phyloP scores from a whole-genome alignment of 1,284 basidiomycete genomes.

The Irpex sp. region DNA sequence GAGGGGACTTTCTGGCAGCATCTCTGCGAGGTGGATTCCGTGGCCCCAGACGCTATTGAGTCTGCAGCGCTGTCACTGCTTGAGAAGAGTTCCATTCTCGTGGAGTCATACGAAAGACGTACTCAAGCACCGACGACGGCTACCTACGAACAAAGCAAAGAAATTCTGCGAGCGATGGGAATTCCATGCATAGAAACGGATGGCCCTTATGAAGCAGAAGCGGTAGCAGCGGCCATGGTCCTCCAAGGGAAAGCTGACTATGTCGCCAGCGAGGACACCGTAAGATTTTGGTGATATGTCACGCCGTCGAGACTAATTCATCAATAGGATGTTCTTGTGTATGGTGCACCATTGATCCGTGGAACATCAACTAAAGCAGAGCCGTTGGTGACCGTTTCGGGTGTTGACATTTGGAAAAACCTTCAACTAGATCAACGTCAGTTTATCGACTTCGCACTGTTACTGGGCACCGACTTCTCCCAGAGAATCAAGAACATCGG shows the following conservation, averaged over 20 bases:
- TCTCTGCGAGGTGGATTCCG: constrained; percentile 22
- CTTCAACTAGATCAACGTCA: constrained; percentile 52
- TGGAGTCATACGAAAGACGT: constrained; percentile 59
- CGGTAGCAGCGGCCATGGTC: constrained; percentile 74
- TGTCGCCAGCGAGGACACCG: constrained; percentile 86
- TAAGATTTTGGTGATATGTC: constrained; percentile 25
- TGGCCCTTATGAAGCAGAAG: constrained; percentile 79
- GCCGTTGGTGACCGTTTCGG: constrained; percentile 64
- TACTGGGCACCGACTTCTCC: constrained; percentile 88
- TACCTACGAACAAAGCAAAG: constrained; percentile 63
- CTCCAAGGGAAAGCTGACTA: constrained; percentile 72
- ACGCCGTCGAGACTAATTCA: not conserved
- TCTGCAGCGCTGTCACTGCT: constrained; percentile 35
- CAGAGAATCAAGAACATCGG: constrained; percentile 79
- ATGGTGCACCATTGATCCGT: constrained; percentile 75
- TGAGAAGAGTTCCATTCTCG: constrained; percentile 50
- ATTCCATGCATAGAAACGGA: constrained; percentile 67
- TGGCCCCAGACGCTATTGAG: constrained; percentile 9
- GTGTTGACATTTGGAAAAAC: constrained; percentile 52
- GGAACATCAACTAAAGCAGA: constrained; percentile 59
- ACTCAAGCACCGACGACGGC: constrained; percentile 51
- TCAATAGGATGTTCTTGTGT: constrained; percentile 69
- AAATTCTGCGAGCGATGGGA: constrained; percentile 71
- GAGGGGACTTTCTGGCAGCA: constrained; percentile 63
- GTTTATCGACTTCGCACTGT: constrained; percentile 80